Conservation (phyloP, 2,329 filamentous ascomycete species). For the Exutisphaerella laricina region DNA sequence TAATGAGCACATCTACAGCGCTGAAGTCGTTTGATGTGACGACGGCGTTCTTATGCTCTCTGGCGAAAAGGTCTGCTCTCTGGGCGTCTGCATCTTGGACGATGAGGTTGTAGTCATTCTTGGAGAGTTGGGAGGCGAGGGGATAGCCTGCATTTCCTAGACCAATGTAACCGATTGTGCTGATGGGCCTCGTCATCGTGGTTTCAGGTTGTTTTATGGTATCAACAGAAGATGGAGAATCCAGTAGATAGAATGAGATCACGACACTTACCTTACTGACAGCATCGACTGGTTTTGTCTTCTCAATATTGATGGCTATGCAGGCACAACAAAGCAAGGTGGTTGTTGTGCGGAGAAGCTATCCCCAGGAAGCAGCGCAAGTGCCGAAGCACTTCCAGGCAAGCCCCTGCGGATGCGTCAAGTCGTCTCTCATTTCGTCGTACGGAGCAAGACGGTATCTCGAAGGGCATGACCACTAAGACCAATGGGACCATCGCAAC, state of each 20-base stretch:
- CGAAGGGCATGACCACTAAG: too few relatives aligned
- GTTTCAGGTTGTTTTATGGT: too few relatives aligned
- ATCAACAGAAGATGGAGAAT: too few relatives aligned
- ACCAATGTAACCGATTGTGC: constrained; percentile 27
- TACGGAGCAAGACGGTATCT: too few relatives aligned
- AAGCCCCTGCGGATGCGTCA: neutral
- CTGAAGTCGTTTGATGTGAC: constrained; percentile 15
- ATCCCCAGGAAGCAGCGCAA: neutral
- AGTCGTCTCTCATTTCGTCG: neutral
- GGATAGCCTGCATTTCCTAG: constrained; percentile 31
- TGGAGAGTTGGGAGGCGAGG: constrained; percentile 25
- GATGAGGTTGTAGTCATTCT: constrained; percentile 24
- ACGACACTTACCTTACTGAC: too few relatives aligned
- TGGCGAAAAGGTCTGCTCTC: constrained; percentile 12
- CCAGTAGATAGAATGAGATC: too few relatives aligned
- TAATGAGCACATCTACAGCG: constrained; percentile 28
- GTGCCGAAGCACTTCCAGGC: neutral
- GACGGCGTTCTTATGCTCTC: constrained; percentile 15
- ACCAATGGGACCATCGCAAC: too few relatives aligned
- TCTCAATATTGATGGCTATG: too few relatives aligned
- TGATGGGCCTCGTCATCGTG: neutral
- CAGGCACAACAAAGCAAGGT: neutral
- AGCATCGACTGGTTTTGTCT: too few relatives aligned
- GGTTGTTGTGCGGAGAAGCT: constrained; percentile 2
- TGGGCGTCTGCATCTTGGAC: constrained; percentile 26